Conservation (phyloP, 2,329 filamentous ascomycete species). For the Geosmithia putterillii region DNA sequence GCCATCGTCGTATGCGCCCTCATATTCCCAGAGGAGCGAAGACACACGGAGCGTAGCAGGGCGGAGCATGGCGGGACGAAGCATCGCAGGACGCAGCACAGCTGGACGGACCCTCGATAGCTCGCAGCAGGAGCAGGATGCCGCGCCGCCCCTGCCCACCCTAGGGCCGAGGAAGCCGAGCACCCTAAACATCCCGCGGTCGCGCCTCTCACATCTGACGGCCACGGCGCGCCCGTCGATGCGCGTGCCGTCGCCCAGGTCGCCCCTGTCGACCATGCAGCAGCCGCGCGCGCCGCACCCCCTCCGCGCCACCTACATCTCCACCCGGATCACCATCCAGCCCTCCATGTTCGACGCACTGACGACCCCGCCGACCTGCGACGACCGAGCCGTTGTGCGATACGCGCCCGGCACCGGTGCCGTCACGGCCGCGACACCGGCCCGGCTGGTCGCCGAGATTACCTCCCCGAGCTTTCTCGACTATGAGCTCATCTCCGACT, state of each 20-base stretch:
- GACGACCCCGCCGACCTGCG: constrained; percentile 64
- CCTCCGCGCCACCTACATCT: constrained; percentile 33
- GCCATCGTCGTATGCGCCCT: constrained; percentile 68
- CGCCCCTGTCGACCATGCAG: constrained; percentile 24
- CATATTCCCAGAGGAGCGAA: constrained; percentile 66
- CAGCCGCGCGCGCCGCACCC: too few relatives aligned
- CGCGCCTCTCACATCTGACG: constrained; percentile 14
- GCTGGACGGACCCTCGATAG: constrained; percentile 1
- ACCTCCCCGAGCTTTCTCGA: constrained; percentile 93
- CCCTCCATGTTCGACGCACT: constrained; percentile 75
- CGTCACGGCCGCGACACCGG: constrained; percentile 80
- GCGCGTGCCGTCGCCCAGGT: constrained; percentile 10
- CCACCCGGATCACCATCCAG: constrained; percentile 41
- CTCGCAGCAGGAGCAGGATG: constrained; percentile 2
- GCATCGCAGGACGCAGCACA: too few relatives aligned
- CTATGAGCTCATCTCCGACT: constrained; percentile 93
- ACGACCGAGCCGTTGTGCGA: constrained; percentile 71
- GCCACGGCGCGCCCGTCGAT: constrained; percentile 10
- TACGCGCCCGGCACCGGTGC: constrained; percentile 60
- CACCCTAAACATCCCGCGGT: constrained; percentile 22
- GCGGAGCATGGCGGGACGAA: too few relatives aligned
- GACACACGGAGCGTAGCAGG: too few relatives aligned
- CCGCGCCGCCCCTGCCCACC: constrained; percentile 11
- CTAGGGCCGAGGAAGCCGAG: constrained; percentile 21
- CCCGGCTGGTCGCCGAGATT: constrained; percentile 87